Base-by-base conservation (phyloP, 1,284 basidiomycete genomes). In the Boletus nobilissimus region DNA sequence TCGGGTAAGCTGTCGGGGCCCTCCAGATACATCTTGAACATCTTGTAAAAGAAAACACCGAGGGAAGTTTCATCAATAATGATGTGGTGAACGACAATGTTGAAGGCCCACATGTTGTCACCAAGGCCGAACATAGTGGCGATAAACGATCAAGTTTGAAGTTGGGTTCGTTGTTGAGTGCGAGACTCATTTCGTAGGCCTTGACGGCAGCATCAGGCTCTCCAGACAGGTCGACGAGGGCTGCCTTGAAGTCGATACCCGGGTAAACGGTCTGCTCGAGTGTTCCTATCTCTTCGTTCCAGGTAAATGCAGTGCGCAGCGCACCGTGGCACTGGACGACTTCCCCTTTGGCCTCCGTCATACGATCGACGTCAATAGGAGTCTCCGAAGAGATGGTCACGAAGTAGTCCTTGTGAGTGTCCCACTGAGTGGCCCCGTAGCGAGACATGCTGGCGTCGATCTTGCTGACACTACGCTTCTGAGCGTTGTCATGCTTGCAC, bases 381-480 rank as follows among this genome's bases (percentile, higher is more conserved):
- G 76, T 82, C 67, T 84, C 81, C 16, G 81, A 72, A 38, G 70
- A 46, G 39, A 85, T 62, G 24, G 76, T 83, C 48, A 83, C 76
- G 19, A 82, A 81, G 62, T 79, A 83, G 38, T 83, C 84, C 51
- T 84, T 83, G 22, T 83, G 83, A 7, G 82, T 84, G 46, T 81
- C 84, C 82, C 84, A 83, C 19, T 83, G 84, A n/a, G 82, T 83
- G 39, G 84, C 83, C 11, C 82, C 82, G 24, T 81, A 80, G 29
- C 81, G 81, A 69, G 81, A 82, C 82, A 84, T 85, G 40, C 64
- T 82, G 26, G 81, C 57, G 13, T 82, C 73, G 24, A 82, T 82
- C 72, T 81, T 83, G 36, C 72, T 78, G 32, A 77, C 77, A 39
- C 79, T 54, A 43, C 79, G 80, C 67, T 78, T 81, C 43, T 74